Conservation (phyloP, 805 yeast genomes). For the Sungouiella blattae region DNA sequence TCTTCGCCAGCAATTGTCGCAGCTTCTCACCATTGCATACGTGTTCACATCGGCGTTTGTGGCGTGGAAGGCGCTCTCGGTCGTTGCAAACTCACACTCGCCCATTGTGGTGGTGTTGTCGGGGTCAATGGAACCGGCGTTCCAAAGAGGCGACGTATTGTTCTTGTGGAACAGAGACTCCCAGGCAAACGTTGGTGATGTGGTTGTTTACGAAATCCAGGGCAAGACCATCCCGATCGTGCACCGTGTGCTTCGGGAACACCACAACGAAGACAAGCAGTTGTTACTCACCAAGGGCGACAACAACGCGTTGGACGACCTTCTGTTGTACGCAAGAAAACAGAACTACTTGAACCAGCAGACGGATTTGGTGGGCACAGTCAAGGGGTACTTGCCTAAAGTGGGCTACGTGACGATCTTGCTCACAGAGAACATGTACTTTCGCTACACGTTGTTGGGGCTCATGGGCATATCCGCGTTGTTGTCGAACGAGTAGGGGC, state of each 20-base stretch:
- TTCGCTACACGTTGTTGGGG: constrained; percentile 75
- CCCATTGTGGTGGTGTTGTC: constrained; percentile 96
- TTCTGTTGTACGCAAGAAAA: constrained; percentile 74
- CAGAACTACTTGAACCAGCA: constrained; percentile 75
- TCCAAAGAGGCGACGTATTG: constrained; percentile 94
- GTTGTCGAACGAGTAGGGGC: constrained; percentile 29
- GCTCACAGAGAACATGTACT: constrained; percentile 82
- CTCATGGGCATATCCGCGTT: constrained; percentile 68
- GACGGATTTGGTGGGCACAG: constrained; percentile 82
- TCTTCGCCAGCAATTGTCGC: constrained; percentile 57
- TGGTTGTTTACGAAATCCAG: constrained; percentile 85
- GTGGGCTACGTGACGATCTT: constrained; percentile 90
- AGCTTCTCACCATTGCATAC: constrained; percentile 68
- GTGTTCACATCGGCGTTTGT: constrained; percentile 86
- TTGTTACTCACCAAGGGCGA: constrained; percentile 91
- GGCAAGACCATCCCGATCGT: constrained; percentile 91
- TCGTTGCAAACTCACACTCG: constrained; percentile 77
- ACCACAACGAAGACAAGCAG: constrained; percentile 57
- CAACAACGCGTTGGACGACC: constrained; percentile 88
- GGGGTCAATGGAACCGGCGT: constrained; percentile 99
- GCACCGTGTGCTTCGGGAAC: constrained; percentile 89
- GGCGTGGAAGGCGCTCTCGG: constrained; percentile 81
- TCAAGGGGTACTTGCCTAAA: constrained; percentile 86
- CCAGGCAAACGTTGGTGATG: constrained; percentile 75
- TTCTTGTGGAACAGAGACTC: constrained; percentile 84